Evolutionary conservation across 176 grass and related monocot species (phyloP).

Genomic region (Phoenix roebelenii): DNA sequence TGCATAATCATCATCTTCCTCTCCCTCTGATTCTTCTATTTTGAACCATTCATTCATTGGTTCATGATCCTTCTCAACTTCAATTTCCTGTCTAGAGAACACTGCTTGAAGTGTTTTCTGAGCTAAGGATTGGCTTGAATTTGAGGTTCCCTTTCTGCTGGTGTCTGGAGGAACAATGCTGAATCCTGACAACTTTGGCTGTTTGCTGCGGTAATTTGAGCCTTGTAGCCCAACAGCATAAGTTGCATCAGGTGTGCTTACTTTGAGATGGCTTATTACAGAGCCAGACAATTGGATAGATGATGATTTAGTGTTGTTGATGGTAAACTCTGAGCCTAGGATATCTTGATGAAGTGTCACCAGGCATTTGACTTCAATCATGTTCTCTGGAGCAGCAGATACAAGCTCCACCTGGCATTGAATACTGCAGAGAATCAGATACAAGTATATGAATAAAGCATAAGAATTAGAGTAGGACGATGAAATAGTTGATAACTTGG

Average conservation of each 20-base stretch:
- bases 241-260: constrained; percentile 84
- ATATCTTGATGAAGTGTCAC: constrained; percentile 44
- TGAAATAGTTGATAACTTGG: no score
- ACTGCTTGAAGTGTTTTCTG: constrained; percentile 6
- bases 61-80: not conserved
- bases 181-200: constrained; percentile 41
- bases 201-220: constrained; percentile 44
- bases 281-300: constrained; percentile 35
- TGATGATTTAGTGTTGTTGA: constrained; percentile 31
- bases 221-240: constrained; percentile 60
- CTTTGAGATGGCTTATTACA: constrained; percentile 64
- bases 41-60: not conserved
- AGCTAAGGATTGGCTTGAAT: constrained; percentile 3
- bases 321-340: constrained; percentile 38
- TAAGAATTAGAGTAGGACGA: not conserved
- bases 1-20: constrained; percentile 68
- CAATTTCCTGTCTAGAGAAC: not conserved
- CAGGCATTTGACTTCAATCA: constrained; percentile 36
- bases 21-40: constrained; percentile 41
- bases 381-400: constrained; percentile 29
- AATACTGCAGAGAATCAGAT: not conserved
- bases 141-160: not conserved
- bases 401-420: constrained; percentile 48
- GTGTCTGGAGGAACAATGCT: constrained; percentile 44
- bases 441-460: not conserved